phyloP scores from a whole-genome alignment of 495 filamentous ascomycete genomes.

The Clavariopsis aquatica region DNA sequence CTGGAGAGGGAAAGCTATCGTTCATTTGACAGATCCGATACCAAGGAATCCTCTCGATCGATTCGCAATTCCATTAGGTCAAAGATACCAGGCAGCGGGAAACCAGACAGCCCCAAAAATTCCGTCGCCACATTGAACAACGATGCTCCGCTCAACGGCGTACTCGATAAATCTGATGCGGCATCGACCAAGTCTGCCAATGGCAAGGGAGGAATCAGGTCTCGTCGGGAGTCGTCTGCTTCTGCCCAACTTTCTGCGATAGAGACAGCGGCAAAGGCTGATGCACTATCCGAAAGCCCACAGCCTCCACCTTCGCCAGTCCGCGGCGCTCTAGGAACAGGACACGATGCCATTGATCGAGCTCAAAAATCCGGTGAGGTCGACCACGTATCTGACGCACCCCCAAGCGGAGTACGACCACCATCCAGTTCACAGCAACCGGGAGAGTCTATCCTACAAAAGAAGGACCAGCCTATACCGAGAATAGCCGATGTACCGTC shows the following conservation, averaged over 20 bases:
- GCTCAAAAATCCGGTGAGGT: slow-evolving; percentile 89
- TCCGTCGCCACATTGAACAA: slow-evolving; percentile 66
- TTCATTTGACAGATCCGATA: slow-evolving; percentile 91
- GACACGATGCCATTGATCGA: slow-evolving; percentile 74
- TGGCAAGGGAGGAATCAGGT: slow-evolving; percentile 55
- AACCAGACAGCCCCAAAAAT: slow-evolving; percentile 78
- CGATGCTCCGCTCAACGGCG: slow-evolving; percentile 47
- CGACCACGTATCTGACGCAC: slow-evolving; percentile 91
- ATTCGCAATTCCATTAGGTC: slow-evolving; percentile 70
- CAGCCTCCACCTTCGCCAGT: slow-evolving; percentile 88
- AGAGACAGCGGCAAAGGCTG: slow-evolving; percentile 38
- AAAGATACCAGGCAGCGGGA: slow-evolving; percentile 70
- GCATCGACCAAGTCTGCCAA: slow-evolving; percentile 69
- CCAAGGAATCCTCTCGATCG: slow-evolving; percentile 88
- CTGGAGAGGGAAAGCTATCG: slow-evolving; percentile 71
- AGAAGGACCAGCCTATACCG: slow-evolving; percentile 55
- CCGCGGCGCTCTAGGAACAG: slow-evolving; percentile 71
- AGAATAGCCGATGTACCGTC: slow-evolving; percentile 27
- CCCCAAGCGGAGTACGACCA: slow-evolving; percentile 63
- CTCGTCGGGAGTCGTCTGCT: slow-evolving; percentile 43
- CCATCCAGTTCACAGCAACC: slow-evolving; percentile 57
- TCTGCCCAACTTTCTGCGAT: slow-evolving; percentile 42
- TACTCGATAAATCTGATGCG: slow-evolving; percentile 69
- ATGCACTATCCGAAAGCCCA: slow-evolving; percentile 54
- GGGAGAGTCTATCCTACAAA: slow-evolving; percentile 78